These are phyloP conservation scores for Noccaea bulbosa DNA, from an alignment of 345 rosid species.

Conservation along the genomic window DNA sequence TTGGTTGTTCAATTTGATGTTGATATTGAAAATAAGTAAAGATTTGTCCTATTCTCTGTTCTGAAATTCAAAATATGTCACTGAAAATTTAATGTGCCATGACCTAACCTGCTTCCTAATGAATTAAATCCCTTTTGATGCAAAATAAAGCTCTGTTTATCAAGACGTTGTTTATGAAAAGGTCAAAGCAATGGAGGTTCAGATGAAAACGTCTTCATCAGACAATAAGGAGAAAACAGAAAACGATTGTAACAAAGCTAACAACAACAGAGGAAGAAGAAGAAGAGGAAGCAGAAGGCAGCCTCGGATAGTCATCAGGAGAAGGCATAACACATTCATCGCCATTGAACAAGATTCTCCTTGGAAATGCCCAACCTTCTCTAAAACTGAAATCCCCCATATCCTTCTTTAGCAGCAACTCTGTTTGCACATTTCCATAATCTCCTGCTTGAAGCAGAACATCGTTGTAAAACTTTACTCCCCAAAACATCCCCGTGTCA, in stretches of 20 bases:
- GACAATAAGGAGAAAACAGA: constrained; percentile 33
- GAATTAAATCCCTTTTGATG: not conserved
- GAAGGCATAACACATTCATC: constrained; percentile 93
- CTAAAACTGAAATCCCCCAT: constrained; percentile 55
- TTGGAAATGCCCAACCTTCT: constrained; percentile 88
- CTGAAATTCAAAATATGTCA: not conserved
- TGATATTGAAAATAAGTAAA: not conserved
- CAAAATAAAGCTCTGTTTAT: constrained; percentile 10
- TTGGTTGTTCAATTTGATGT: no score
- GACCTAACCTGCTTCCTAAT: not conserved
- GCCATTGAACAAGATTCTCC: constrained; percentile 77
- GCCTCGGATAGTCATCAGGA: constrained; percentile 70
- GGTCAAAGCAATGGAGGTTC: constrained; percentile 8
- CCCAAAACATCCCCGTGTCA: constrained; percentile 89
- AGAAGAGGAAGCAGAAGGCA: constrained; percentile 48
- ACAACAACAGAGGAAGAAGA: constrained; percentile 12
- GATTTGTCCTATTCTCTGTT: not conserved
- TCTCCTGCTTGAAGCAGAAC: constrained; percentile 65
- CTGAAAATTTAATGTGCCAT: no score
- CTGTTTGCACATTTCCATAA: constrained; percentile 71
- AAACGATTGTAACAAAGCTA: constrained; percentile 18
- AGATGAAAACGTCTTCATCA: constrained; percentile 24
- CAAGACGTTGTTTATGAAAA: constrained; percentile 4
- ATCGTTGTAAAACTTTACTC: constrained; percentile 71
- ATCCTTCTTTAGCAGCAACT: constrained; percentile 69